Evolutionary conservation across 495 filamentous ascomycete genomes (phyloP).

Genomic region (Daldinia caldariorum): DNA sequence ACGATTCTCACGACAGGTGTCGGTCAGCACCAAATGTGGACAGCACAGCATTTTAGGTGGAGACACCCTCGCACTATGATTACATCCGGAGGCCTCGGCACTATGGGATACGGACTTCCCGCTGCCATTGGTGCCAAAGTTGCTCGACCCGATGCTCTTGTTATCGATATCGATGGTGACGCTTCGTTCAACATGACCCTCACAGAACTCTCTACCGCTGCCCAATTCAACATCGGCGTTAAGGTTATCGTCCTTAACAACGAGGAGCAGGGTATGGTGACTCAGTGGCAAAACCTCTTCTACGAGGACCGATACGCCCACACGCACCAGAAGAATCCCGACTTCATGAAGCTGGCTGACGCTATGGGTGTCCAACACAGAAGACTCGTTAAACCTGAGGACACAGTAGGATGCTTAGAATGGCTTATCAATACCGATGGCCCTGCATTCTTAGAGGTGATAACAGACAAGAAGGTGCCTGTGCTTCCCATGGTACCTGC

Average conservation of each 20-base stretch:
- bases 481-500: constrained; percentile 96
- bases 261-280: constrained; percentile 97
- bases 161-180: constrained; percentile 95
- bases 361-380: constrained; percentile 81
- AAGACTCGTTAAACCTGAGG: constrained; percentile 70
- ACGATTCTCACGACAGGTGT: constrained; percentile 92
- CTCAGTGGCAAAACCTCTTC: constrained; percentile 94
- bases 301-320: constrained; percentile 93
- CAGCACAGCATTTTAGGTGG: constrained; percentile 94
- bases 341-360: constrained; percentile 86
- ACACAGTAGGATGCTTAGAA: constrained; percentile 79
- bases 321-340: constrained; percentile 88
- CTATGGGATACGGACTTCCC: constrained; percentile 94
- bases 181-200: constrained; percentile 98
- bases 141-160: constrained; percentile 81
- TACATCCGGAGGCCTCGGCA: constrained; percentile 90
- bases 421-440: constrained; percentile 89
- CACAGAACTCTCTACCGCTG: constrained; percentile 87
- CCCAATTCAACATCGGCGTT: constrained; percentile 91
- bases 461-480: constrained; percentile 89
- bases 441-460: constrained; percentile 73
- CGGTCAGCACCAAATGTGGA: constrained; percentile 98
- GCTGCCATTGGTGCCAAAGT: constrained; percentile 95
- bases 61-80: constrained; percentile 85
- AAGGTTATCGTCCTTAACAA: constrained; percentile 95